These are phyloP conservation scores for Podaxis pistillaris DNA, from an alignment of 768 basidiomycete genomes.

Conservation along the genomic window DNA sequence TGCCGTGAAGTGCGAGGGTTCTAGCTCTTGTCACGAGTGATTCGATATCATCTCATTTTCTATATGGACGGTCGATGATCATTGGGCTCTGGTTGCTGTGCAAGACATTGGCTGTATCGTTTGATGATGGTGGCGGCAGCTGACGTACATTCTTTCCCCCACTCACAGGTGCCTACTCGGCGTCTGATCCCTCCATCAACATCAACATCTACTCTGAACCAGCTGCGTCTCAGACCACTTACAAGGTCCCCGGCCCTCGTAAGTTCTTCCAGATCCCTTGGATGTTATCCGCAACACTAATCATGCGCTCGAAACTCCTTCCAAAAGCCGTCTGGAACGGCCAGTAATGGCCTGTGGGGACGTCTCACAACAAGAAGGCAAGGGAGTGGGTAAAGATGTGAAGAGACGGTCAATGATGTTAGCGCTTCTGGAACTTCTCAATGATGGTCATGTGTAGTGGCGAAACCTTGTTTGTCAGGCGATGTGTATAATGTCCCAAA, in stretches of 20 bases:
- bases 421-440: not conserved
- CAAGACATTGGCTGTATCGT: not conserved
- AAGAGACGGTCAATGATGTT: not conserved
- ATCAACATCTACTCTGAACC: constrained; percentile 35
- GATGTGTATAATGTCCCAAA: not conserved
- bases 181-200: constrained; percentile 32
- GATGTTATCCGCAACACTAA: not conserved
- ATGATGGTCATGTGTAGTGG: not conserved
- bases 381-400: not conserved
- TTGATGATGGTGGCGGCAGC: not conserved
- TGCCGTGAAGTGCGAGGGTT: not conserved
- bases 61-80: not conserved
- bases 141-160: not conserved
- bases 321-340: constrained; percentile 26
- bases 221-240: constrained; percentile 28
- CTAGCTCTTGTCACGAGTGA: not conserved
- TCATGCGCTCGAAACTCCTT: not conserved
- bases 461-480: not conserved
- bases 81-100: not conserved
- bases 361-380: not conserved
- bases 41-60: not conserved
- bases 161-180: constrained; percentile 28
- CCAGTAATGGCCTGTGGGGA: not conserved
- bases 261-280: constrained; percentile 6
- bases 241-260: constrained; percentile 33